Percentiles rank a stretch among this genome's conserved stretches.
Evolutionary conservation across 169 alveolate species (phyloP).

Genomic region (Plasmodium vivax): DNA sequence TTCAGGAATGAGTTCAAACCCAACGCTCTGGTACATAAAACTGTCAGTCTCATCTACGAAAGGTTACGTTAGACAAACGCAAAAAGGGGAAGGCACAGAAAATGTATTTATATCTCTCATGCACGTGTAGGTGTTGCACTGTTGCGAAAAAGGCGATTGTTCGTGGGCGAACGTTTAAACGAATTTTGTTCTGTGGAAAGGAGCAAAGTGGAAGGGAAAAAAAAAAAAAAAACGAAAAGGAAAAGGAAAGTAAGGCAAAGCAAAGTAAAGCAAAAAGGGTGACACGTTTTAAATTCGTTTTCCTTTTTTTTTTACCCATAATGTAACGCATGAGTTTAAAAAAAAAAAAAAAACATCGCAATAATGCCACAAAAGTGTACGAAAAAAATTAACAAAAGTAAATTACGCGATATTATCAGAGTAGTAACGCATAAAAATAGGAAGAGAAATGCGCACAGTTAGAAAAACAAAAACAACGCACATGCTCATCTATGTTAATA

Average conservation of each 20-base stretch:
- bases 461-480: neutral
- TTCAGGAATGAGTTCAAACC: constrained; percentile 92
- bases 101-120: constrained; percentile 1
- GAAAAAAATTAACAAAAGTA: neutral
- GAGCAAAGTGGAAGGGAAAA: neutral
- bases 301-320: neutral
- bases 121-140: neutral
- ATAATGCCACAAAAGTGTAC: neutral
- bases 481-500: neutral
- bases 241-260: neutral
- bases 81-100: neutral
- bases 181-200: neutral
- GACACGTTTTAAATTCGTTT: neutral
- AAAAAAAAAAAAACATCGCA: neutral
- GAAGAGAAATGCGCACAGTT: neutral
- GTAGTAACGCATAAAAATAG: neutral
- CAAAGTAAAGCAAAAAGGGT: neutral
- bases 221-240: no score
- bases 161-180: neutral
- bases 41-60: constrained; percentile 91
- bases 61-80: constrained; percentile 24
- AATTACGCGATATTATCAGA: neutral
- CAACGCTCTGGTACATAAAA: constrained; percentile 97
- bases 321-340: neutral
- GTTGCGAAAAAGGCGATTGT: neutral